Percentiles rank a stretch among this genome's conserved stretches.
Evolutionary conservation across 2,329 filamentous ascomycete species (phyloP).

Genomic region (Sphaerostilbella broomeana): DNA sequence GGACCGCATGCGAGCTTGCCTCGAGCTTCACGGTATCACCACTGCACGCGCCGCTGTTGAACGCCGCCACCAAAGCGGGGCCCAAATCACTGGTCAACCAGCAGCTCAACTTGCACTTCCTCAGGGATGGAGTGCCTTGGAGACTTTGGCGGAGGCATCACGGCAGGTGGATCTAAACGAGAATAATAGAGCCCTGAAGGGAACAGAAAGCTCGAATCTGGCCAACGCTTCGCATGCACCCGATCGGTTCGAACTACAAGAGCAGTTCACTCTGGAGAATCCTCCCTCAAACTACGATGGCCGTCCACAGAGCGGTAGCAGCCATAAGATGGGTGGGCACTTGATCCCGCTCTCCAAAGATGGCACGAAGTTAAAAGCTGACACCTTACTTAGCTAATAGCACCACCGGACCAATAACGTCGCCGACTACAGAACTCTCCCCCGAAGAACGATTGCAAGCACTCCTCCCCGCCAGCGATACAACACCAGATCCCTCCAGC

Average conservation of each 20-base stretch:
- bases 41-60: slow-evolving; percentile 36
- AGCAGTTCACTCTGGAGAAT: slow-evolving; percentile 53
- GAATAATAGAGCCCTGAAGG: slow-evolving; percentile 47
- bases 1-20: slow-evolving; percentile 68
- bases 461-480: slow-evolving; percentile 32
- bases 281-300: slow-evolving; percentile 44
- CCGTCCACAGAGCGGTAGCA: slow-evolving; percentile 19
- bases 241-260: slow-evolving; percentile 48
- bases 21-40: slow-evolving; percentile 65
- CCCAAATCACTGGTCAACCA: slow-evolving; percentile 24
- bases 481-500: slow-evolving; percentile 39
- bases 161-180: slow-evolving; percentile 65
- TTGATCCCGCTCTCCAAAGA: background rate
- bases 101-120: slow-evolving; percentile 31
- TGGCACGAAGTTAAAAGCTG: slow-evolving; percentile 5
- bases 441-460: slow-evolving; percentile 47
- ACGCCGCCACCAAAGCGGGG: slow-evolving; percentile 22
- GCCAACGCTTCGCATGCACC: slow-evolving; percentile 19
- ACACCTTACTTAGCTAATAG: slow-evolving; percentile 9
- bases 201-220: slow-evolving; percentile 26
- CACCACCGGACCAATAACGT: slow-evolving; percentile 15
- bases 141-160: slow-evolving; percentile 83
- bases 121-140: slow-evolving; percentile 70
- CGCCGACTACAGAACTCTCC: slow-evolving; percentile 31
- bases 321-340: slow-evolving; percentile 21